Percentiles rank a stretch among this genome's conserved stretches.
Conservation (phyloP, 2,329 filamentous ascomycete species). For the Fusarium tanahbumbuense region DNA sequence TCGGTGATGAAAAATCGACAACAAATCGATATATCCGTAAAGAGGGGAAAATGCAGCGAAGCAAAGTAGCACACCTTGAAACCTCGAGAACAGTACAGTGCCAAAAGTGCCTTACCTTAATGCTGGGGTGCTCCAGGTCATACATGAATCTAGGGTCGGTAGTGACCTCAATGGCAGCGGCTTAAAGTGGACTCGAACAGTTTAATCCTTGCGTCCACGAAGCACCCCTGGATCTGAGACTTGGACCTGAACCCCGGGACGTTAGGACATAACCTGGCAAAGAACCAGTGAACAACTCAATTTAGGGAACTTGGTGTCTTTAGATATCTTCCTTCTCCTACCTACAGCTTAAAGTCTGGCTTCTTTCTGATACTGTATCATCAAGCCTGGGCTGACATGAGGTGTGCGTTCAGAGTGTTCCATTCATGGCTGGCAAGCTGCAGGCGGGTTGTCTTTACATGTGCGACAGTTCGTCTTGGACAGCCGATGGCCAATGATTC, state of each 20-base stretch:
- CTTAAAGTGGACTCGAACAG: constrained; percentile 29
- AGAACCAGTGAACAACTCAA: not conserved
- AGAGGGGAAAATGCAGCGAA: constrained; percentile 26
- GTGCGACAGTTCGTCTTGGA: constrained; percentile 3
- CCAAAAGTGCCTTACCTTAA: constrained; percentile 5
- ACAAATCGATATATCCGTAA: constrained; percentile 3
- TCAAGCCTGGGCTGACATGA: not conserved
- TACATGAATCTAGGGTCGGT: constrained; percentile 13
- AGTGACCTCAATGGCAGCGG: constrained; percentile 39
- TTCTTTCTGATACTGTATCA: not conserved
- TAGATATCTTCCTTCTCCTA: not conserved
- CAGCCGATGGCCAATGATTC: constrained; percentile 16
- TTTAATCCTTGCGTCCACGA: constrained; percentile 29
- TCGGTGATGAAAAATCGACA: not conserved
- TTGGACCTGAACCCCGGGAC: constrained; percentile 7
- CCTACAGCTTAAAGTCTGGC: not conserved
- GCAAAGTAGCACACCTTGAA: constrained; percentile 14
- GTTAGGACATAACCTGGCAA: not conserved
- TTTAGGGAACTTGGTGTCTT: not conserved
- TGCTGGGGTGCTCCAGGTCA: constrained; percentile 5
- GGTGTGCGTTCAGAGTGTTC: not conserved
- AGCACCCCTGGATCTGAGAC: constrained; percentile 25
- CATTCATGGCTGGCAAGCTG: not conserved
- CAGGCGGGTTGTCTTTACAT: constrained; percentile 11
- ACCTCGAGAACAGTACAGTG: constrained; percentile 10